A percentile compares a stretch with the other conserved stretches of the same genome.
Evolutionary conservation across 306 rosid genomes (phyloP).

Genomic region (Hippophae gyantsensis): DNA sequence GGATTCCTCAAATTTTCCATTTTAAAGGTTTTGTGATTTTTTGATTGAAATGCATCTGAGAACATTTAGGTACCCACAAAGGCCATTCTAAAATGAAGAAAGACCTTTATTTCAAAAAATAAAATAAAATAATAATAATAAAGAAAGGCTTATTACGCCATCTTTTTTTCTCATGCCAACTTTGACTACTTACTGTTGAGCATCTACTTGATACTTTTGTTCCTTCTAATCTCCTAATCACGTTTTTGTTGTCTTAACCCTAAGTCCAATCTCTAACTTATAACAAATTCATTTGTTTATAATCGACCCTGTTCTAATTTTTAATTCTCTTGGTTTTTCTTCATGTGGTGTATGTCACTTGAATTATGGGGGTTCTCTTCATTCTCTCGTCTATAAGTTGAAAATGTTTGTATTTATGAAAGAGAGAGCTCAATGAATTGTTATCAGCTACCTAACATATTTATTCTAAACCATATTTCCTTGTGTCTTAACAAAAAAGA

Average conservation of each 20-base stretch:
- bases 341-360: not conserved
- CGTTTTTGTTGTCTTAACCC: not conserved
- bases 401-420: not conserved
- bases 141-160: not conserved
- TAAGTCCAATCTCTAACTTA: not conserved
- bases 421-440: too few relatives aligned
- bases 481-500: too few relatives aligned
- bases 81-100: not conserved
- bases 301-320: not conserved
- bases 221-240: not conserved
- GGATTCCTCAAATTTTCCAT: not conserved
- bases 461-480: too few relatives aligned
- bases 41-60: constrained; percentile 4
- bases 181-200: not conserved
- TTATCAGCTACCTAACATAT: too few relatives aligned
- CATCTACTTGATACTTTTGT: not conserved
- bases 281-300: too few relatives aligned
- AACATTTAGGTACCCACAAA: constrained; percentile 1
- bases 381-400: not conserved
- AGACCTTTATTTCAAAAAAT: not conserved
- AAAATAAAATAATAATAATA: not conserved
- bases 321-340: not conserved
- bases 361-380: not conserved
- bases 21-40: constrained; percentile 2
- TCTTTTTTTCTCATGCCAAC: not conserved